These are phyloP conservation scores for Aspergillus asperescens DNA, from an alignment of 495 filamentous ascomycete genomes.

Conservation along the genomic window DNA sequence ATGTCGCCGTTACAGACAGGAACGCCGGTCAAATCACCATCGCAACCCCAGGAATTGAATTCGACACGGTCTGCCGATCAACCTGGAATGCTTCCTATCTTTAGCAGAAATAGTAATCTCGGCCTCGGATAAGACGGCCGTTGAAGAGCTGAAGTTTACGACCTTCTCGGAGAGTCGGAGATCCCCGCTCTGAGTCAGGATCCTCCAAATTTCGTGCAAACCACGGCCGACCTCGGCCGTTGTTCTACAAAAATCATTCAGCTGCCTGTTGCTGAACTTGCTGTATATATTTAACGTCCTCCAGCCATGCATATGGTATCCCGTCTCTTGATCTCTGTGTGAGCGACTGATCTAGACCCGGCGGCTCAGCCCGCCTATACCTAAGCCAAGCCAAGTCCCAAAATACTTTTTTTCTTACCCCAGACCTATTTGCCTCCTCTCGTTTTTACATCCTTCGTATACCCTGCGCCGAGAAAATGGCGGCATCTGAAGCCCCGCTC, in stretches of 20 bases:
- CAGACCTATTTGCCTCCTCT: slow-evolving; percentile 4
- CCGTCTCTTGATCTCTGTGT: background rate
- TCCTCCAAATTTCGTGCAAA: background rate
- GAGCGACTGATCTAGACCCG: slow-evolving; percentile 1
- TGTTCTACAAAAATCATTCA: background rate
- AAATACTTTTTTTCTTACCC: slow-evolving; percentile 6
- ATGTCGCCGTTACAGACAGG: background rate
- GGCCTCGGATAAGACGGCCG: slow-evolving; percentile 4
- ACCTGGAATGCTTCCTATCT: background rate
- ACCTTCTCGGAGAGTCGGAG: background rate
- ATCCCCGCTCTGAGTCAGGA: background rate
- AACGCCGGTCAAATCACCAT: background rate
- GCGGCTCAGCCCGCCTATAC: slow-evolving; percentile 11
- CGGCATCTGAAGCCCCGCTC: background rate
- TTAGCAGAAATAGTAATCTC: background rate
- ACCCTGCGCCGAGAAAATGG: slow-evolving; percentile 5
- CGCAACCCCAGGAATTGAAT: too few relatives aligned
- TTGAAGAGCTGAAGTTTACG: background rate
- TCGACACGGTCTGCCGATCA: too few relatives aligned
- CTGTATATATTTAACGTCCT: background rate
- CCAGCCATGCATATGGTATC: background rate
- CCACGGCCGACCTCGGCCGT: slow-evolving; percentile 8
- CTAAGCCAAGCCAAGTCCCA: background rate
- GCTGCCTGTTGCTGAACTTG: background rate
- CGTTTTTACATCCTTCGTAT: background rate